phyloP scores from a whole-genome alignment of 148 eudicot genomes.

The Simmondsia chinensis region DNA sequence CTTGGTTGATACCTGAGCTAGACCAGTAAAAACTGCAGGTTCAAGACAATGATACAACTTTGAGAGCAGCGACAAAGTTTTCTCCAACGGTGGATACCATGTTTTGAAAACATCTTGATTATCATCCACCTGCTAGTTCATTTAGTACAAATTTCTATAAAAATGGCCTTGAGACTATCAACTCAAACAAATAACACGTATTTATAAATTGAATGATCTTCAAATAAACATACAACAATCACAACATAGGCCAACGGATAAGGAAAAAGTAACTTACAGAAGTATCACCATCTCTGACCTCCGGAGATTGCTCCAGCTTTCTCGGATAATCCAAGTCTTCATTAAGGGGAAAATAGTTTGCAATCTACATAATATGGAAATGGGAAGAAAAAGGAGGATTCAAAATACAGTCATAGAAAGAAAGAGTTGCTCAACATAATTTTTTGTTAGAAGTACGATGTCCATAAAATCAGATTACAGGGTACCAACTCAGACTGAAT shows the following conservation, averaged over 20 bases:
- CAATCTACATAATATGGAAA: conserved; percentile 41
- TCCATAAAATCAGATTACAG: no score
- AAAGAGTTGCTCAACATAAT: background rate
- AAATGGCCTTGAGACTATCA: no score
- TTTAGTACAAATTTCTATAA: conserved; percentile 1
- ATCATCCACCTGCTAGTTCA: conserved; percentile 48
- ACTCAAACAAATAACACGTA: background rate
- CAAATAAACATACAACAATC: no score
- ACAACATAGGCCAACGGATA: no score
- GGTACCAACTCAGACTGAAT: no score
- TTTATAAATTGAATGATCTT: background rate
- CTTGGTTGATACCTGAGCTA: conserved; percentile 70
- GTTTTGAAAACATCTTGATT: conserved; percentile 52
- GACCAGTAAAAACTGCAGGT: conserved; percentile 87
- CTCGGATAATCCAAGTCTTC: conserved; percentile 93
- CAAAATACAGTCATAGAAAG: conserved; percentile 3
- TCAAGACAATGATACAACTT: conserved; percentile 83
- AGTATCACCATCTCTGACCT: conserved; percentile 35
- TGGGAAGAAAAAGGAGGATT: conserved; percentile 8
- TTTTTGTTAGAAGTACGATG: no score
- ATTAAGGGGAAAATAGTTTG: conserved; percentile 80
- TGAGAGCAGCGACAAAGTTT: conserved; percentile 75
- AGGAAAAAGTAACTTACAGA: conserved; percentile 43
- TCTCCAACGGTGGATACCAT: conserved; percentile 97
- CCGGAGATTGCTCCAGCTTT: conserved; percentile 69